These are phyloP conservation scores for Zoysia matrella DNA, from an alignment of 202 grass and related monocot species.

Conservation along the genomic window DNA sequence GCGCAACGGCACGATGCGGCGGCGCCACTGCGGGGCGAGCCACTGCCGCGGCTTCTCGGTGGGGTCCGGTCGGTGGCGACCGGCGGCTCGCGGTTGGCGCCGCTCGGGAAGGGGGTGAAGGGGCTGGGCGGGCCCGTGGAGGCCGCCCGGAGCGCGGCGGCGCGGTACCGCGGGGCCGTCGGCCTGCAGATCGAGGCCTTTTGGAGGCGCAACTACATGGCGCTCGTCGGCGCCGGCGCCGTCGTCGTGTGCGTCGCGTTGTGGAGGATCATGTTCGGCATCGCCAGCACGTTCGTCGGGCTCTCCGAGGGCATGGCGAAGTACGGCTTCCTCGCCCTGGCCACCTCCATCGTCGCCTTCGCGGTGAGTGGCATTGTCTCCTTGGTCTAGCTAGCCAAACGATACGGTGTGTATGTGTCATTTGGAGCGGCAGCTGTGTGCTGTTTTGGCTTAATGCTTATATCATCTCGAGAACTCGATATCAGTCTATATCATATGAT, in stretches of 20 bases:
- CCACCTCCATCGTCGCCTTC: conserved; percentile 84
- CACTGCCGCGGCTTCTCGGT: conserved; percentile 32
- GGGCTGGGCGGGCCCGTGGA: conserved; percentile 63
- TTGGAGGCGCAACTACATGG: conserved; percentile 89
- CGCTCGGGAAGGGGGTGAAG: conserved; percentile 56
- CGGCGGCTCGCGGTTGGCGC: conserved; percentile 36
- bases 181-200: conserved; percentile 91
- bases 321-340: conserved; percentile 95
- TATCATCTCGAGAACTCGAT: not conserved
- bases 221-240: conserved; percentile 62
- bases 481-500: not conserved
- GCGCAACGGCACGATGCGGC: conserved; percentile 26
- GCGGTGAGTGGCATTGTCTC: conserved; percentile 57
- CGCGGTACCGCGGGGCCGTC: conserved; percentile 65
- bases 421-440: not conserved
- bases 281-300: conserved; percentile 83
- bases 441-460: not conserved
- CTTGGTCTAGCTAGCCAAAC: not conserved
- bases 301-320: conserved; percentile 97
- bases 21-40: conserved; percentile 5
- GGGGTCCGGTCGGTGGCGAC: conserved; percentile 43
- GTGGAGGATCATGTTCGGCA: conserved; percentile 93
- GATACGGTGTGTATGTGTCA: not conserved
- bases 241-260: conserved; percentile 74
- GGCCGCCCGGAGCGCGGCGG: conserved; percentile 43